Base-by-base conservation (phyloP, 1,284 basidiomycete genomes). In the Calocybe gambosa region DNA sequence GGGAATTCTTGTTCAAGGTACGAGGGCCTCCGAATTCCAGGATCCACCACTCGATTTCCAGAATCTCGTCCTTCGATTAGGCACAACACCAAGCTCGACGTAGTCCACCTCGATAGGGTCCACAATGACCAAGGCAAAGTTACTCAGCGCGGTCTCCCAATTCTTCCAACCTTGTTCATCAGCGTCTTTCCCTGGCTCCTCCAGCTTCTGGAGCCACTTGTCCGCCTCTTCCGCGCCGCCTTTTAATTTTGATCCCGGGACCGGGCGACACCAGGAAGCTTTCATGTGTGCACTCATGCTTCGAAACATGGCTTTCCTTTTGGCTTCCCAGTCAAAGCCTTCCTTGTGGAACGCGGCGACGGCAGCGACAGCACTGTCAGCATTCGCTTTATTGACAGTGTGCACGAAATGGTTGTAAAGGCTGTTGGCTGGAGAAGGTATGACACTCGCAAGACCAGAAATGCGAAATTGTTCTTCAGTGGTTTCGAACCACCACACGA, bases 71-170 rank as follows among this genome's bases (percentile, higher is more conserved):
- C 85, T 66, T 50, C 70, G 68, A 54, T 85, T 74, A 15, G 81
- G 82, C 15, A 64, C 49, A 8, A 71, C 65, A 0, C 64, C 72
- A 39, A 87, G 56, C 57, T 83, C 80, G 4, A 78, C 57, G 62
- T 76, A 77, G 58, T 88, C 85, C 34, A 86, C 76, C 46, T 76
- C 70, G 1, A 62, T 55, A 3, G 85, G 81, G 50, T 87, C 83
- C 29, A 87, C 63, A 10, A 85, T 55, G 34, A 88, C 58, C 56
- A 88, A 59, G 7, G 80, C 76, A 54, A 85, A 88, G 57, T 84
- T 82, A 9, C 60, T 52, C 47, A 82, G 59, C 20, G 85, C 80
- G 16, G 50, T 60, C 44, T 74, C 69, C 67, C 73, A 67, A 42
- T 74, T 66, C 58, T 56, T 63, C 51, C 60, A 68, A 50, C 61